These are phyloP conservation scores for Solanum aculeatissimum DNA, from an alignment of 305 asterid genomes.

Conservation along the genomic window DNA sequence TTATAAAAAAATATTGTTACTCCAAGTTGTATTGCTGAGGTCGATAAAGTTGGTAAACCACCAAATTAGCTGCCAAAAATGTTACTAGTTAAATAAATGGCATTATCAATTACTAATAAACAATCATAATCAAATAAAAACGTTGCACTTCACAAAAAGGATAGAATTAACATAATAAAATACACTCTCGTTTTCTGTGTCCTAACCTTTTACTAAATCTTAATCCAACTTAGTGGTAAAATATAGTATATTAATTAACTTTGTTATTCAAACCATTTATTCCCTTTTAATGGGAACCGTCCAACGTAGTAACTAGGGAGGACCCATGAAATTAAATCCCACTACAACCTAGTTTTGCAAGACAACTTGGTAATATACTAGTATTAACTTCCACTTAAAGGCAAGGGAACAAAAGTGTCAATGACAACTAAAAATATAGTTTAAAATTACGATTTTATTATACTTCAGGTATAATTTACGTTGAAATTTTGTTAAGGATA, in stretches of 20 bases:
- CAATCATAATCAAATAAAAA: neutral
- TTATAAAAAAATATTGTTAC: neutral
- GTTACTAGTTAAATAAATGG: neutral
- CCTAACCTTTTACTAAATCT: neutral
- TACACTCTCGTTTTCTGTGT: neutral
- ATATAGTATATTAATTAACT: neutral
- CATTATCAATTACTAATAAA: neutral
- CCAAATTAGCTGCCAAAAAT: neutral
- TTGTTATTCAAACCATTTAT: neutral
- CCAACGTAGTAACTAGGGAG: neutral
- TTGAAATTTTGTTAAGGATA: neutral
- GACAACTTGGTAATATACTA: neutral
- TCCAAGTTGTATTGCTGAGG: neutral
- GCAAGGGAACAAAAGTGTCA: neutral
- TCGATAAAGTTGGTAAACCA: neutral
- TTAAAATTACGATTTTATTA: neutral
- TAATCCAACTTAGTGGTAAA: neutral
- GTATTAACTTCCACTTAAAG: neutral
- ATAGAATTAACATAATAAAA: neutral
- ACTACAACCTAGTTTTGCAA: neutral
- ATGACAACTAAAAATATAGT: neutral
- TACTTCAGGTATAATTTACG: too few species aligned
- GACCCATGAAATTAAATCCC: conserved; percentile 1
- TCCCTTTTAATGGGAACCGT: neutral
- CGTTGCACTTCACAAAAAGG: neutral